Conservation (phyloP, 1,284 basidiomycete species). For the Ceratobasidium sp. region DNA sequence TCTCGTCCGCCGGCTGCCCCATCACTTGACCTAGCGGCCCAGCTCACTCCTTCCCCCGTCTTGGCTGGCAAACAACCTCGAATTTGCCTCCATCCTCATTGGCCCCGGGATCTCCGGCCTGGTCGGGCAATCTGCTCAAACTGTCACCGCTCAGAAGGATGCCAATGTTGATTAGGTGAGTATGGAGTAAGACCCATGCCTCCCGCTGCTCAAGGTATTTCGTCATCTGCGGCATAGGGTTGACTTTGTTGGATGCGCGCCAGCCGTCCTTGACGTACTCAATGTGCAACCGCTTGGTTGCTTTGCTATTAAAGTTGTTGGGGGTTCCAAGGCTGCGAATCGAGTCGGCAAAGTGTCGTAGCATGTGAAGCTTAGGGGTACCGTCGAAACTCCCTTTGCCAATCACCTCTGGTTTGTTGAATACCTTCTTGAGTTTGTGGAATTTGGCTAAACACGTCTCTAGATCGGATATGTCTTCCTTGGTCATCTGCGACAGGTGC, state of each 20-base stretch:
- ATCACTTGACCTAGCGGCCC: neutral
- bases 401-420: constrained; percentile 15
- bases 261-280: constrained; percentile 29
- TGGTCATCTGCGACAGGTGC: constrained; percentile 4
- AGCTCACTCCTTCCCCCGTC: neutral
- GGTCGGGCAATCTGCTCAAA: neutral
- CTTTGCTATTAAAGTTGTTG: neutral
- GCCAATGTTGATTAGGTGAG: constrained; percentile 2
- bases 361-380: constrained; percentile 31
- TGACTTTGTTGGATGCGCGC: constrained; percentile 36
- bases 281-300: constrained; percentile 1
- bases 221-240: constrained; percentile 34
- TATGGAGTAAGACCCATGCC: neutral
- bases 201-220: constrained; percentile 27
- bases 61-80: neutral
- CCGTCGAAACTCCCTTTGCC: no score
- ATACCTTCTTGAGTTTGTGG: constrained; percentile 39
- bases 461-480: constrained; percentile 30
- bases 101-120: neutral
- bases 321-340: neutral
- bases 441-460: constrained; percentile 35
- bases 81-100: neutral
- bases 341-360: neutral
- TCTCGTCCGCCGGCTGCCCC: neutral
- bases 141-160: neutral